A percentile compares a stretch with the other conserved stretches of the same genome.
These are phyloP conservation scores for Phytopythium chamaehyphon DNA, from an alignment of 352 stramenopile genomes.

Conservation along the genomic window DNA sequence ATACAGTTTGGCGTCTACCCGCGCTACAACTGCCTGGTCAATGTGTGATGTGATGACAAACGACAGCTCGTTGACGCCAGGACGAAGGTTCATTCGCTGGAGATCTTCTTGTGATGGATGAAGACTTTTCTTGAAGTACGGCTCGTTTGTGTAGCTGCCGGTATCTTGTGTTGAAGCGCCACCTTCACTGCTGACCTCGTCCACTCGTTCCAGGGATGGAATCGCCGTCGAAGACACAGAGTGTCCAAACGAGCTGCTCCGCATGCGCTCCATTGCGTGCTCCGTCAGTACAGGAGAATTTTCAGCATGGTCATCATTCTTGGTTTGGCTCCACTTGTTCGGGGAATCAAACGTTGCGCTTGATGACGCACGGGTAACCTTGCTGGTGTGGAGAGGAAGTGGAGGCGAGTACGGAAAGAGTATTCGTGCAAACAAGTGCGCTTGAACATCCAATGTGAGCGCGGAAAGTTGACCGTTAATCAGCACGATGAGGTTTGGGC, in stretches of 20 bases:
- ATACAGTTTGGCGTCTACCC: slow-evolving; percentile 58
- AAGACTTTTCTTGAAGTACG: slow-evolving; percentile 61
- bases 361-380: not conserved
- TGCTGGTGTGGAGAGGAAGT: slow-evolving; percentile 7
- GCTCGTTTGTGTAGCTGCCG: slow-evolving; percentile 24
- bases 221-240: not conserved
- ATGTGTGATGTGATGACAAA: slow-evolving; percentile 38
- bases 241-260: not conserved
- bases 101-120: slow-evolving; percentile 57
- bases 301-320: not conserved
- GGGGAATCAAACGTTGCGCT: not conserved
- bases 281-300: not conserved
- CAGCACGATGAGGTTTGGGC: slow-evolving; percentile 57
- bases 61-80: slow-evolving; percentile 67
- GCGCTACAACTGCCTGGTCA: slow-evolving; percentile 14
- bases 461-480: slow-evolving; percentile 54
- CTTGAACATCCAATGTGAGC: slow-evolving; percentile 56
- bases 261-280: not conserved
- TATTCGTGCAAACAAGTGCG: slow-evolving; percentile 56
- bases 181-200: slow-evolving; percentile 28
- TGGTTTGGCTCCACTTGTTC: not conserved
- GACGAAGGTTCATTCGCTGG: slow-evolving; percentile 43
- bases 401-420: slow-evolving; percentile 63
- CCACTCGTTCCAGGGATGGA: slow-evolving; percentile 13
- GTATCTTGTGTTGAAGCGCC: slow-evolving; percentile 31